Conservation (phyloP, 1,284 basidiomycete species). For the Trametes polyzona region DNA sequence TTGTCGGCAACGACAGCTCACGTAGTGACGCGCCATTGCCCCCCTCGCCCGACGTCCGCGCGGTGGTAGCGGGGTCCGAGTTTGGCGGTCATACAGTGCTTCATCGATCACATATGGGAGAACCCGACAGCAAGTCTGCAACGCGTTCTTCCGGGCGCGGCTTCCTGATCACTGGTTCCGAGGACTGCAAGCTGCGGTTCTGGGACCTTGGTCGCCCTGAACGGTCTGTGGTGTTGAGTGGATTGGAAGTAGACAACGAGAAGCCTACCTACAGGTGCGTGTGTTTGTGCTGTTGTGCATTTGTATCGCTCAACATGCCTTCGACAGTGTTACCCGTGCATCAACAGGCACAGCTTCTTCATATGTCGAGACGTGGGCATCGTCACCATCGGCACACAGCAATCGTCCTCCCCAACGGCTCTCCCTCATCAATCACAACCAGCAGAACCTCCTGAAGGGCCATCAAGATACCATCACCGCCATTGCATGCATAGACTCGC, state of each 20-base stretch:
- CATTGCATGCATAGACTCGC: slow-evolving; percentile 81
- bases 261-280: slow-evolving; percentile 70
- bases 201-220: slow-evolving; percentile 83
- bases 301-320: not conserved
- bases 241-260: slow-evolving; percentile 69
- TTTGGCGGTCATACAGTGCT: slow-evolving; percentile 67
- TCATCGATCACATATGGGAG: slow-evolving; percentile 59
- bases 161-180: slow-evolving; percentile 81
- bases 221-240: slow-evolving; percentile 73
- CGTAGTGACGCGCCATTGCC: slow-evolving; percentile 42
- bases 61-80: slow-evolving; percentile 69
- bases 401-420: slow-evolving; percentile 76
- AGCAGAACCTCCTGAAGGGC: slow-evolving; percentile 74
- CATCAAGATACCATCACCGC: slow-evolving; percentile 88
- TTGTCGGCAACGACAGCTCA: slow-evolving; percentile 16
- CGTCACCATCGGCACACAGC: slow-evolving; percentile 47
- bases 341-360: slow-evolving; percentile 48
- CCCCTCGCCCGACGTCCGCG: slow-evolving; percentile 64
- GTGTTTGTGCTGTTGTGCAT: not conserved
- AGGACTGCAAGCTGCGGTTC: slow-evolving; percentile 79
- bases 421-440: slow-evolving; percentile 77
- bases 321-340: slow-evolving; percentile 36
- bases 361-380: slow-evolving; percentile 70
- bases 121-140: slow-evolving; percentile 45
- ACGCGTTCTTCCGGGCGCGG: slow-evolving; percentile 52